phyloP scores from a whole-genome alignment of 129 eudicot species.

The Saussurea involucrata region DNA sequence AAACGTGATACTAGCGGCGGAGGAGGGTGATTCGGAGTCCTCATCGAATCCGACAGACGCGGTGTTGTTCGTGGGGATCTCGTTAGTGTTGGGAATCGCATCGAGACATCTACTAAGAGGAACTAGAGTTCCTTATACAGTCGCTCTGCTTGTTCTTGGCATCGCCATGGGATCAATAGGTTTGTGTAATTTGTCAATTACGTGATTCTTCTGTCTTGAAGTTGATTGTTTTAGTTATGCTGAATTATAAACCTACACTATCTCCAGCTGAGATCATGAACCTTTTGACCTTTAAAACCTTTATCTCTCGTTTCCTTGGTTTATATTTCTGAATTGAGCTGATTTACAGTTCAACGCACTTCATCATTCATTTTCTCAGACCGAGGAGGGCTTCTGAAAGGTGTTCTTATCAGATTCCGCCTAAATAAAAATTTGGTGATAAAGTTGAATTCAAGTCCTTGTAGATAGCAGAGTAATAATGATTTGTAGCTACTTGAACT shows the following conservation, averaged over 20 bases:
- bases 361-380: background rate
- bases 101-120: conserved; percentile 75
- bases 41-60: conserved; percentile 54
- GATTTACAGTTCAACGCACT: background rate
- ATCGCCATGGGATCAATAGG: conserved; percentile 86
- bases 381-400: background rate
- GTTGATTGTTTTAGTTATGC: background rate
- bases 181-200: conserved; percentile 11
- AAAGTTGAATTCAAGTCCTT: background rate
- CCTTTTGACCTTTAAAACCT: background rate
- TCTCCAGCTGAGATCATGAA: background rate
- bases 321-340: background rate
- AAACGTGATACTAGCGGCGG: conserved; percentile 28
- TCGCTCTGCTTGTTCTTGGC: conserved; percentile 84
- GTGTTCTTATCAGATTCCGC: background rate
- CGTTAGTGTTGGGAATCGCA: conserved; percentile 69
- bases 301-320: background rate
- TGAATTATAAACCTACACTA: background rate
- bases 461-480: background rate
- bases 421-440: background rate
- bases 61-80: conserved; percentile 80
- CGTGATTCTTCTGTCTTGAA: background rate
- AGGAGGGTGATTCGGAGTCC: conserved; percentile 24
- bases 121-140: conserved; percentile 90
- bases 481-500: background rate